Base-by-base conservation (phyloP, 345 rosid genomes). In the Passiflora organensis region DNA sequence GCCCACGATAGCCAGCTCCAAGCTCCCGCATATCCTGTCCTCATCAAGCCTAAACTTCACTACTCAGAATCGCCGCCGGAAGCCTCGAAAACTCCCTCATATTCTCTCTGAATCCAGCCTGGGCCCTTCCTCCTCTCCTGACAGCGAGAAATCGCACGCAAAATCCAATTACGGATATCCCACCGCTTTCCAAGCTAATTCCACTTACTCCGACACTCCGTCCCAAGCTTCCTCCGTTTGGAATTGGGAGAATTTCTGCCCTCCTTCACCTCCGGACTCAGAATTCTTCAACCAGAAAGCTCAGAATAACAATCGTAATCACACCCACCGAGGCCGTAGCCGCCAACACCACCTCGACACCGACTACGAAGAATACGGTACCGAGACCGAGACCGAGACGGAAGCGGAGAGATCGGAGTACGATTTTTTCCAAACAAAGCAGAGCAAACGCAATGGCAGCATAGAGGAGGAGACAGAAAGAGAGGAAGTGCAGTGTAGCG, bases 401-500 rank as follows among this genome's bases (percentile, higher is more conserved):
- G 70, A 73, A 49, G 72, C 94, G 2, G 88, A 84, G 51, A 82
- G 75, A 60, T 89, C 95, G 19, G 95, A 80, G 66, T 77, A 77
- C 62, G 89, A 80, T 48, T 88, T 78, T 66, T 75, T 72, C 65
- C 81, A 73, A 18, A 50, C 17, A 23, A 20, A 56, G 63, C 63
- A 51, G 24, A 53, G 59, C 1, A 53, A 53, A 15, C 43, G n/a
- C n/a, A 41, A 41, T 13, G 43, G n/a, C 43, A 41, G 43, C 25
- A 81, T 65, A 17, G 88, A 71, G 10, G 75, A 67, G 46, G 87
- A 84, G 73, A 71, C 86, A 1, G 96, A 86, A 68, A 73, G 94
- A 59, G 99, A 93, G 75, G 99, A 93, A 64, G 99, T 93, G 19
- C 96, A 81, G 65, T 93, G 96, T 74, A 93, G 97, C 50, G 97